phyloP scores from a whole-genome alignment of 2,329 filamentous ascomycete genomes.

The Boeremia lycopersici region DNA sequence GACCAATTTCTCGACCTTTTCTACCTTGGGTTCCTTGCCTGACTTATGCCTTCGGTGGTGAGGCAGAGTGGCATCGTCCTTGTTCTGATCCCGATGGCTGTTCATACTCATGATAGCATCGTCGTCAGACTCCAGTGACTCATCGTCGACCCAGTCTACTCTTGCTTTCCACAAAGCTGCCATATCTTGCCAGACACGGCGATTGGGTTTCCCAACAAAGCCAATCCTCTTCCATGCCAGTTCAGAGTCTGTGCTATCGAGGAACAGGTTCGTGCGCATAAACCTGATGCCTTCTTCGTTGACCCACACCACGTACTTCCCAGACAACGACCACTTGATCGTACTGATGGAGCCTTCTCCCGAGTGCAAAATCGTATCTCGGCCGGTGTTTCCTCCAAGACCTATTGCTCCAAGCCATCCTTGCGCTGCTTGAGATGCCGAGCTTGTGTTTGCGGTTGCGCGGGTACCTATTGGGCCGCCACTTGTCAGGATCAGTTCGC shows the following conservation, averaged over 20 bases:
- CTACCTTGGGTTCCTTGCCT: constrained; percentile 36
- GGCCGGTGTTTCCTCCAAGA: constrained; percentile 76
- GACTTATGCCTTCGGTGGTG: constrained; percentile 54
- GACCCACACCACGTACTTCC: constrained; percentile 91
- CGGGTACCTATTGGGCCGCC: constrained; percentile 80
- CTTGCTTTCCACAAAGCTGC: constrained; percentile 92
- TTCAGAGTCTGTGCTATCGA: constrained; percentile 77
- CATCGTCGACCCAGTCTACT: constrained; percentile 90
- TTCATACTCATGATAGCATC: constrained; percentile 51
- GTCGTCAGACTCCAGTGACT: constrained; percentile 75
- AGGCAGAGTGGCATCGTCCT: constrained; percentile 40
- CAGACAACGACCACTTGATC: constrained; percentile 93
- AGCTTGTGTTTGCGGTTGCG: constrained; percentile 83
- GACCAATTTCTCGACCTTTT: constrained; percentile 72
- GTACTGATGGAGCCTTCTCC: constrained; percentile 90
- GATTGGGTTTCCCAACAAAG: constrained; percentile 86
- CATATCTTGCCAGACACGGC: constrained; percentile 93
- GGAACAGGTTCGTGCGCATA: constrained; percentile 85
- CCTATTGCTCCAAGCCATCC: constrained; percentile 93
- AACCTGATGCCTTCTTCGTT: constrained; percentile 98
- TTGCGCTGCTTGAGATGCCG: constrained; percentile 81
- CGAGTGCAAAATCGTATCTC: constrained; percentile 85
- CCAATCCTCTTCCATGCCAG: constrained; percentile 94
- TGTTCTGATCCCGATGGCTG: constrained; percentile 38
- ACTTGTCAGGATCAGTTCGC: constrained; percentile 82